Percentiles rank a stretch among this genome's conserved stretches.
phyloP scores from a whole-genome alignment of 106 monocot species.

The Gastrodia elata region DNA sequence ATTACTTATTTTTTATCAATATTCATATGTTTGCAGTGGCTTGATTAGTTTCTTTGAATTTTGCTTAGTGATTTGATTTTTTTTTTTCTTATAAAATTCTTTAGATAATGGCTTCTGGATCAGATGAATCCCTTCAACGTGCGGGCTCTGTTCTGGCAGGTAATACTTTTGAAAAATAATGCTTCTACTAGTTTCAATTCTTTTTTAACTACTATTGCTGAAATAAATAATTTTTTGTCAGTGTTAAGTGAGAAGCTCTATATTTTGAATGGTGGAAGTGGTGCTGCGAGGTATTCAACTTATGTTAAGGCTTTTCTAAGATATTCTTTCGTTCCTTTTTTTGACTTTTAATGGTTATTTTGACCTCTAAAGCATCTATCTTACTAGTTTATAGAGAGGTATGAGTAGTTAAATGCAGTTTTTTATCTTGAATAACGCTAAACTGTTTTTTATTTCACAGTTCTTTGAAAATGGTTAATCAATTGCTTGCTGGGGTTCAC shows the following conservation, averaged over 20 bases:
- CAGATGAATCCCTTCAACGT: constrained; percentile 59
- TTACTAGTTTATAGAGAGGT: background rate
- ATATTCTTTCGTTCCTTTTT: no score
- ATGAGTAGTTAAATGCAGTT: background rate
- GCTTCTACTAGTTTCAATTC: background rate
- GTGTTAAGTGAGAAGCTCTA: constrained; percentile 96
- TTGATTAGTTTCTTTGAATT: constrained; percentile 4
- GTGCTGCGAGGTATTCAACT: constrained; percentile 83
- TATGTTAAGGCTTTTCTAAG: background rate
- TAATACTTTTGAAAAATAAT: constrained; percentile 15
- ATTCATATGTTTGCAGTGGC: background rate
- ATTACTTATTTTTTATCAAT: background rate
- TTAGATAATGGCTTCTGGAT: constrained; percentile 89
- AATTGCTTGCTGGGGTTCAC: constrained; percentile 97
- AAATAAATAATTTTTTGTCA: constrained; percentile 23
- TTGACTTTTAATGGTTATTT: background rate
- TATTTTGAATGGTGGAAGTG: constrained; percentile 88
- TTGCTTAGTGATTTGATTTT: background rate
- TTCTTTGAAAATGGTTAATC: constrained; percentile 95
- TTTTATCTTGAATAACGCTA: no score
- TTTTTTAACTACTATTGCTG: background rate
- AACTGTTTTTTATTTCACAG: constrained; percentile 28
- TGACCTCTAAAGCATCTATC: background rate
- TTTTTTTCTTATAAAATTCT: constrained; percentile 2
- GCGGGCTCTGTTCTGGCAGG: constrained; percentile 69